phyloP scores from a whole-genome alignment of 1,139 yeast species.

The Blastobotrys malaysiensis region DNA sequence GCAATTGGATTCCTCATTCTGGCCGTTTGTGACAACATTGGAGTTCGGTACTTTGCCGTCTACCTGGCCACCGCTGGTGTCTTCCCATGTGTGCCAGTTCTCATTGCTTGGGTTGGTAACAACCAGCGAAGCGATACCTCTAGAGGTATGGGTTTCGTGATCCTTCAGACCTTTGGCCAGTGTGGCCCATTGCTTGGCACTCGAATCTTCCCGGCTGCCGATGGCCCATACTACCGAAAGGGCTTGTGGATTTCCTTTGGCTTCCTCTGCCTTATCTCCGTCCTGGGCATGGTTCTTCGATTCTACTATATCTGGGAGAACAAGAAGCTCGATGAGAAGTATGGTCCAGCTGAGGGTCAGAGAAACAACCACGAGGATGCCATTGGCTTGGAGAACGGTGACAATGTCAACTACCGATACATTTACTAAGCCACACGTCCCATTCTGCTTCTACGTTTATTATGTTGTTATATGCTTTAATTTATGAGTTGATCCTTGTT shows the following conservation, averaged over 20 bases:
- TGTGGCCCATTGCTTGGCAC: conserved; percentile 34
- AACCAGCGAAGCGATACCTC: conserved; percentile 31
- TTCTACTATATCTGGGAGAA: conserved; percentile 21
- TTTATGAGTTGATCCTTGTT: no score
- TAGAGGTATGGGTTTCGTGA: conserved; percentile 28
- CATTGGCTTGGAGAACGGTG: conserved; percentile 16
- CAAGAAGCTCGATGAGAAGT: conserved; percentile 22
- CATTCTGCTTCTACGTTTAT: not conserved
- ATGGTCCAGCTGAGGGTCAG: conserved; percentile 20
- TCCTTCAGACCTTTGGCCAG: conserved; percentile 31
- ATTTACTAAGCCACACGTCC: conserved; percentile 11
- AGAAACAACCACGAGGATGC: conserved; percentile 13
- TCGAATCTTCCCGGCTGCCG: conserved; percentile 27
- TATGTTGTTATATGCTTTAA: not conserved
- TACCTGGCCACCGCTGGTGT: conserved; percentile 32
- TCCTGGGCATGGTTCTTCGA: conserved; percentile 20
- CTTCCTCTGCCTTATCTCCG: conserved; percentile 19
- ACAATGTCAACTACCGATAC: conserved; percentile 19
- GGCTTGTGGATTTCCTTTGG: conserved; percentile 30
- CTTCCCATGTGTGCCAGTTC: conserved; percentile 29
- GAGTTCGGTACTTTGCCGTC: conserved; percentile 29
- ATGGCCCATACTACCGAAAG: conserved; percentile 28
- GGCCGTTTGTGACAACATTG: conserved; percentile 23
- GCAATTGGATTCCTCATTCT: conserved; percentile 30
- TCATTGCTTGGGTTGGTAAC: conserved; percentile 31